Percentiles rank a stretch among this genome's conserved stretches.
phyloP scores from a whole-genome alignment of 176 grass and related monocot species.

The Eremochloa ophiuroides region DNA sequence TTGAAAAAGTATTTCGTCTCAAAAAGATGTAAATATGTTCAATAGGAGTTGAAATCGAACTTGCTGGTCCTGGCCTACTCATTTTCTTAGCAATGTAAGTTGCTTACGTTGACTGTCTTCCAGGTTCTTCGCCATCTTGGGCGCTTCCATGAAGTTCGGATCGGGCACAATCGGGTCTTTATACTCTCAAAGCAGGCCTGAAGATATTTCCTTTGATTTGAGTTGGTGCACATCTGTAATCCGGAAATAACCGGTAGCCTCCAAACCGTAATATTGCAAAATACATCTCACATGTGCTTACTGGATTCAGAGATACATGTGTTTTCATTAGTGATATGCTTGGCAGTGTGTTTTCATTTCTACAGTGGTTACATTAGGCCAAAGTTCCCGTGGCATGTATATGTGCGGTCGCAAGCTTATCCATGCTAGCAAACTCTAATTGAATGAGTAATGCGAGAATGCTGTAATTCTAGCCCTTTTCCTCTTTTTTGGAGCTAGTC shows the following conservation, averaged over 20 bases:
- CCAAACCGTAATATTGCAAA: background rate
- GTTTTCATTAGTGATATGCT: background rate
- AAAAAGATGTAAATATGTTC: constrained; percentile 9
- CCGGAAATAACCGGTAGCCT: background rate
- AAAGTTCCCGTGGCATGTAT: background rate
- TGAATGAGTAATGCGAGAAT: background rate
- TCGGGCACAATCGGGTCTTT: constrained; percentile 79
- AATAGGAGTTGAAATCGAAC: background rate
- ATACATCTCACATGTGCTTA: background rate
- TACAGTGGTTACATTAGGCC: background rate
- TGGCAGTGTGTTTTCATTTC: background rate
- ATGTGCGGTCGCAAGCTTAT: background rate
- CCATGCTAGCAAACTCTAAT: background rate
- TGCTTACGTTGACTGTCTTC: constrained; percentile 8
- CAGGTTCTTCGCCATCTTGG: constrained; percentile 97
- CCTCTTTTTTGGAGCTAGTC: background rate
- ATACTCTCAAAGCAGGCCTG: constrained; percentile 47
- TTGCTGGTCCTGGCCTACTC: background rate
- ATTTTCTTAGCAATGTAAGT: background rate
- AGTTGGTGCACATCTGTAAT: background rate
- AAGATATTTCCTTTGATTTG: background rate
- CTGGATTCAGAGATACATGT: background rate
- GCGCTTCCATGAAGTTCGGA: constrained; percentile 66
- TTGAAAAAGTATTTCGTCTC: background rate
- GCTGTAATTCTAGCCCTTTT: background rate